Evolutionary conservation across 2,329 filamentous ascomycete species (phyloP).

Genomic region (Fonsecaea multimorphosa): DNA sequence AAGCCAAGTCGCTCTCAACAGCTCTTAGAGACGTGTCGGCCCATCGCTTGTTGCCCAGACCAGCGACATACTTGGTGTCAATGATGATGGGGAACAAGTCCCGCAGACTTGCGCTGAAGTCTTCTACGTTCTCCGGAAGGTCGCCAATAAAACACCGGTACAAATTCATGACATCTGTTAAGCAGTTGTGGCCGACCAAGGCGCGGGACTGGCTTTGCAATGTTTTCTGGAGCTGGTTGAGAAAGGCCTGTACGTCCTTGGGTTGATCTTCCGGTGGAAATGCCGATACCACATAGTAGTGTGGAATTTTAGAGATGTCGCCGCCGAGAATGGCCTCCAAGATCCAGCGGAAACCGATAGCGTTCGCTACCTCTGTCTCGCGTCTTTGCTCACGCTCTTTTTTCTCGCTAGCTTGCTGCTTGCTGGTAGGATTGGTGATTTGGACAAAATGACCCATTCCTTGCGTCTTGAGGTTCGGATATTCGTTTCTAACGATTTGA

Average conservation of each 20-base stretch:
- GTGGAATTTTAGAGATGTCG: constrained; percentile 47
- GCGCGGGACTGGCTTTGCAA: constrained; percentile 57
- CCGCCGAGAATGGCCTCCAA: constrained; percentile 53
- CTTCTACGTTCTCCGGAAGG: constrained; percentile 61
- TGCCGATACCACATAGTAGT: constrained; percentile 43
- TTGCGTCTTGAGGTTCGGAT: constrained; percentile 49
- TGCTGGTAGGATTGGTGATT: constrained; percentile 47
- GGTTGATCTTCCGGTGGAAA: constrained; percentile 38
- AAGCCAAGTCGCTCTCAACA: constrained; percentile 53
- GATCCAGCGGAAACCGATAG: constrained; percentile 56
- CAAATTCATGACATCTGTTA: constrained; percentile 67
- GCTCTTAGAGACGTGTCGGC: constrained; percentile 55
- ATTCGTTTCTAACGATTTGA: constrained; percentile 69
- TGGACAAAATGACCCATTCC: constrained; percentile 49
- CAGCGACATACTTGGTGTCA: constrained; percentile 69
- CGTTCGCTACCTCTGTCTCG: constrained; percentile 44
- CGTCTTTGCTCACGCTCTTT: constrained; percentile 38
- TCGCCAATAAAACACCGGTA: constrained; percentile 65
- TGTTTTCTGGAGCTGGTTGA: constrained; percentile 46
- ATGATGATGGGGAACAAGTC: constrained; percentile 63
- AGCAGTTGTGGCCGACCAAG: constrained; percentile 68
- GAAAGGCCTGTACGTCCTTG: constrained; percentile 38
- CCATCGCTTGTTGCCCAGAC: constrained; percentile 42
- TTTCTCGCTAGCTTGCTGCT: constrained; percentile 44
- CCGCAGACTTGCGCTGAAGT: constrained; percentile 60